Base-by-base conservation (phyloP, 1,284 basidiomycete species). In the Ganoderma resinaceum region DNA sequence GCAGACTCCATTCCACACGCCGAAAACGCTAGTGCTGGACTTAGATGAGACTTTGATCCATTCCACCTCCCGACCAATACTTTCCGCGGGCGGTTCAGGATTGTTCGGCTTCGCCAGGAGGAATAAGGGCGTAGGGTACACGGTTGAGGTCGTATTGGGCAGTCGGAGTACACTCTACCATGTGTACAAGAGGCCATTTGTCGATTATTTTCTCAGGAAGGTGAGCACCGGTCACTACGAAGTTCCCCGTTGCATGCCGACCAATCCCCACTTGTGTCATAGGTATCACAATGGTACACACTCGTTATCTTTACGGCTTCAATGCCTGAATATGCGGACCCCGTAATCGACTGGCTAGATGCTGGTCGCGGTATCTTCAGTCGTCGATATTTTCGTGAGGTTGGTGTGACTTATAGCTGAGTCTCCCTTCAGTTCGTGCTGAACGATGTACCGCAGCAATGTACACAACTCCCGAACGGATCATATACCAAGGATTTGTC, bases 311-410 rank as follows among this genome's bases (percentile, higher is more conserved):
- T 97, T 81, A 99, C 97, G 23, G 98, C 97, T 1, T 98, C 96
- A 7, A 96, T 99, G 92, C 94, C 96, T 77, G 97, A 99, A 81
- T 99, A 99, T 80, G 97, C 97, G 67, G 97, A 99, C 83, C 97
- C 98, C 0, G 97, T 99, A 35, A 99, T 99, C 75, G 98, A 99
- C 82, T 99, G 98, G 97, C 84, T 99, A 68, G 97, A 99, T 78
- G 95, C 94, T 68, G 97, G 97, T 2, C 87, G 95, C 60, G 95
- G 95, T 9, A 93, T 99, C 67, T 89, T 99, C 55, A 89, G 87
- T 0, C 92, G 93, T 70, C 89, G 96, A 46, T 86, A 99, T 70
- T 99, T 99, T 80, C 89, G 97, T 69, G 96, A 99, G 83, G 95
- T 95, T 66, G 73, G 92, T 59, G 46, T 18, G 33, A 61, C 65